These are phyloP conservation scores for Pseudomicrostroma phylloplanum DNA, from an alignment of 1,284 basidiomycete genomes.

Conservation along the genomic window DNA sequence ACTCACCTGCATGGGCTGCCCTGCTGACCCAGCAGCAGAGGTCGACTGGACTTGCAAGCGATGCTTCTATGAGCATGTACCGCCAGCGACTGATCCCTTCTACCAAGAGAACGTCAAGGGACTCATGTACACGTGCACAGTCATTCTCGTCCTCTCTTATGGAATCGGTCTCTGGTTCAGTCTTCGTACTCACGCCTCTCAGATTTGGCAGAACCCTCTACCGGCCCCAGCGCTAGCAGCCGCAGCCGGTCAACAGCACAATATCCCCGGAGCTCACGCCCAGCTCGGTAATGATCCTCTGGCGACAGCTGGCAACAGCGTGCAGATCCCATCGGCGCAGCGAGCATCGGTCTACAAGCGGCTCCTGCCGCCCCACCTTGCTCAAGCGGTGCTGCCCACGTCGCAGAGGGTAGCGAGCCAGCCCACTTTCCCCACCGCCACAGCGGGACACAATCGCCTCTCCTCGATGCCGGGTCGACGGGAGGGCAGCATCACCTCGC, in stretches of 20 bases:
- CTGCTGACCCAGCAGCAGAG: conserved; percentile 49
- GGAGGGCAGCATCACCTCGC: conserved; percentile 13
- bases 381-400: conserved; percentile 41
- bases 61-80: conserved; percentile 91
- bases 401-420: conserved; percentile 13
- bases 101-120: conserved; percentile 90
- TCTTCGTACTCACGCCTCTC: conserved; percentile 90
- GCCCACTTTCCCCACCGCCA: conserved; percentile 16
- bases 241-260: background rate
- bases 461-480: conserved; percentile 6
- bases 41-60: conserved; percentile 72
- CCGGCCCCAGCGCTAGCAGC: conserved; percentile 15
- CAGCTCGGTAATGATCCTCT: conserved; percentile 48
- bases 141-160: conserved; percentile 83
- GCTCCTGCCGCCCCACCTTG: conserved; percentile 51
- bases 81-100: conserved; percentile 87
- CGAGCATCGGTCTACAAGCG: conserved; percentile 71
- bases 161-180: conserved; percentile 98
- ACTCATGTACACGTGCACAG: conserved; percentile 90
- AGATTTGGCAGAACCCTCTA: conserved; percentile 90
- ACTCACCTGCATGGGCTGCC: conserved; percentile 85
- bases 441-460: conserved; percentile 4
- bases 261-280: background rate
- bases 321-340: conserved; percentile 51
- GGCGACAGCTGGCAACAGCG: conserved; percentile 24